Evolutionary conservation across 768 basidiomycete species (phyloP).

Genomic region (Clathrus columnatus): DNA sequence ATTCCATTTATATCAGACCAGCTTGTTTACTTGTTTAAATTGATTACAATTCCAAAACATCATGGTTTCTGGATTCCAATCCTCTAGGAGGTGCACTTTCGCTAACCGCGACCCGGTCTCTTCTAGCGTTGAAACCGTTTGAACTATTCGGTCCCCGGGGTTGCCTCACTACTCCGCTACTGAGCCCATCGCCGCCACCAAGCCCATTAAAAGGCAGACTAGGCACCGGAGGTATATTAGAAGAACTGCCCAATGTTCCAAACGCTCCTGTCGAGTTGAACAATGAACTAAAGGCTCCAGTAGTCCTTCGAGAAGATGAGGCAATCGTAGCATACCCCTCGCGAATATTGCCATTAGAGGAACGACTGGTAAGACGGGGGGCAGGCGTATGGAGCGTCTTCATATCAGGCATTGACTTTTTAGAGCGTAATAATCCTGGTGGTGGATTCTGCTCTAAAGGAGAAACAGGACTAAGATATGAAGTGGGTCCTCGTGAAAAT

Average conservation of each 20-base stretch:
- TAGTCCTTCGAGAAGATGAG: constrained; percentile 68
- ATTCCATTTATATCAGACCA: not conserved
- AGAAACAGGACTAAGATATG: constrained; percentile 57
- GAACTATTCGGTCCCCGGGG: constrained; percentile 74
- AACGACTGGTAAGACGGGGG: constrained; percentile 68
- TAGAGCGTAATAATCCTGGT: constrained; percentile 61
- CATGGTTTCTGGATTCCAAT: constrained; percentile 78
- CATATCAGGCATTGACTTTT: constrained; percentile 99
- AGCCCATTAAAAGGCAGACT: constrained; percentile 48
- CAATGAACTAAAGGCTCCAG: constrained; percentile 61
- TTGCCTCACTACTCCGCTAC: constrained; percentile 63
- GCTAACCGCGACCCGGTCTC: constrained; percentile 28
- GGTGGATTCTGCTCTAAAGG: constrained; percentile 29
- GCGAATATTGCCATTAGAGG: constrained; percentile 85
- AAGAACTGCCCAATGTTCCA: constrained; percentile 25
- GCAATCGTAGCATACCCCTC: constrained; percentile 82
- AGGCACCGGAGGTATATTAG: constrained; percentile 66
- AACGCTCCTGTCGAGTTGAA: constrained; percentile 48
- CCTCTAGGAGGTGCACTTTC: constrained; percentile 54
- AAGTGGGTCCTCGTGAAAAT: constrained; percentile 72
- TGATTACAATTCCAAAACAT: constrained; percentile 71
- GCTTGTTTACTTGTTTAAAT: not conserved
- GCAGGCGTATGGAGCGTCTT: constrained; percentile 75
- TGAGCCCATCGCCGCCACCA: constrained; percentile 27
- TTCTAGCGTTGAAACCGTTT: constrained; percentile 56